phyloP scores from a whole-genome alignment of 1,139 yeast species.

The Yamadazyma epiphylla region DNA sequence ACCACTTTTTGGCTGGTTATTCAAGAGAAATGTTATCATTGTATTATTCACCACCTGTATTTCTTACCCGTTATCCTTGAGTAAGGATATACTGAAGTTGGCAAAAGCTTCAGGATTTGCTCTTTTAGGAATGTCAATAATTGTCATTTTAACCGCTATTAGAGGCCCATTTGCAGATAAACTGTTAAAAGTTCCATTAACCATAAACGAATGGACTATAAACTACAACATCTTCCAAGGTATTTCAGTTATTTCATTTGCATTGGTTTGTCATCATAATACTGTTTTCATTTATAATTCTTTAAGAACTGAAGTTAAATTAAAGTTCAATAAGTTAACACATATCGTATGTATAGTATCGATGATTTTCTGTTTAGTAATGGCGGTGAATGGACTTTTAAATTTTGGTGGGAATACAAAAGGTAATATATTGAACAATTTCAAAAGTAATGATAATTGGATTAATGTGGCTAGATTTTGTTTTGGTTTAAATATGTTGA shows the following conservation, averaged over 20 bases:
- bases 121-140: conserved; percentile 74
- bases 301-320: conserved; percentile 68
- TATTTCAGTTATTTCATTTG: conserved; percentile 84
- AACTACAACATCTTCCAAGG: conserved; percentile 79
- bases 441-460: conserved; percentile 66
- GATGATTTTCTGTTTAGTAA: conserved; percentile 69
- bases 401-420: conserved; percentile 75
- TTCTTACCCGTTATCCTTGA: conserved; percentile 79
- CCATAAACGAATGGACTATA: conserved; percentile 48
- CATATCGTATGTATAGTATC: conserved; percentile 83
- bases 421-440: conserved; percentile 85
- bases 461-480: conserved; percentile 86
- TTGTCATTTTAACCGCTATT: conserved; percentile 67
- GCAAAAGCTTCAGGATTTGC: conserved; percentile 91
- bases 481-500: conserved; percentile 90
- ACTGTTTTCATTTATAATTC: conserved; percentile 87
- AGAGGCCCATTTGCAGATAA: conserved; percentile 65
- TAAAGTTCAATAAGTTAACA: conserved; percentile 70
- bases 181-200: conserved; percentile 44
- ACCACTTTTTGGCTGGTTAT: conserved; percentile 42
- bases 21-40: conserved; percentile 67
- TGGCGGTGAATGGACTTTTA: conserved; percentile 78
- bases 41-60: conserved; percentile 64
- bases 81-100: conserved; percentile 75
- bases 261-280: conserved; percentile 93